Evolutionary conservation across 2,329 filamentous ascomycete genomes (phyloP).

Genomic region (Diaporthe caulivora): DNA sequence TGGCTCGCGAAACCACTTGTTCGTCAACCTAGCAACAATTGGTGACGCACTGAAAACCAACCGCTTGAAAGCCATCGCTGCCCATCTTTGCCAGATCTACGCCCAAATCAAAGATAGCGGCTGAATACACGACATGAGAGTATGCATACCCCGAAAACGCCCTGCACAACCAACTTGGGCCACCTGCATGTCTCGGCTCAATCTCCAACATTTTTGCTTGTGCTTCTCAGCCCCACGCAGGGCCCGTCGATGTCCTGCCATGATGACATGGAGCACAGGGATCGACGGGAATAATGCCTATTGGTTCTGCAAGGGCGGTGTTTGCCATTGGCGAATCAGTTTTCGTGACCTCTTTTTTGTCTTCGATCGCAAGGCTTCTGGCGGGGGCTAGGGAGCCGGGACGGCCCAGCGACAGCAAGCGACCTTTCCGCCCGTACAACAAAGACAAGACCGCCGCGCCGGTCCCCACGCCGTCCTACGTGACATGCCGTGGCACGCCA

Average conservation of each 20-base stretch:
- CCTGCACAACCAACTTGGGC: background rate
- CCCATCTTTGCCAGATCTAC: background rate
- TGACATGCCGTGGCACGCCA: background rate
- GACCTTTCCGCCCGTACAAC: background rate
- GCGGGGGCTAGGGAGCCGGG: background rate
- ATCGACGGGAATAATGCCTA: background rate
- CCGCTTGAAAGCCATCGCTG: background rate
- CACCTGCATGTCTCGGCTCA: constrained; percentile 33
- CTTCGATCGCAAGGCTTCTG: background rate
- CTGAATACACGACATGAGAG: background rate
- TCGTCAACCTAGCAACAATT: background rate
- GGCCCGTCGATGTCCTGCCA: background rate
- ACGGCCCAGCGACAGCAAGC: background rate
- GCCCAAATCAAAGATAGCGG: background rate
- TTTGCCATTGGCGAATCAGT: background rate
- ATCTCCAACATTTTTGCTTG: constrained; percentile 6
- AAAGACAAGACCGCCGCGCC: background rate
- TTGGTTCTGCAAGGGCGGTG: background rate
- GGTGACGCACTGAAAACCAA: background rate
- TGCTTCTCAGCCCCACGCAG: background rate
- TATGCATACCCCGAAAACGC: background rate
- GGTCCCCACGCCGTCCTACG: constrained; percentile 11
- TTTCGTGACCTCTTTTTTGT: background rate
- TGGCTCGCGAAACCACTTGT: background rate
- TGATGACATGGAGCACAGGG: background rate